Evolutionary conservation across 345 rosid genomes (phyloP), one percentile per base, ranked within the genome.

Genomic region (Hibiscus trionum): DNA sequence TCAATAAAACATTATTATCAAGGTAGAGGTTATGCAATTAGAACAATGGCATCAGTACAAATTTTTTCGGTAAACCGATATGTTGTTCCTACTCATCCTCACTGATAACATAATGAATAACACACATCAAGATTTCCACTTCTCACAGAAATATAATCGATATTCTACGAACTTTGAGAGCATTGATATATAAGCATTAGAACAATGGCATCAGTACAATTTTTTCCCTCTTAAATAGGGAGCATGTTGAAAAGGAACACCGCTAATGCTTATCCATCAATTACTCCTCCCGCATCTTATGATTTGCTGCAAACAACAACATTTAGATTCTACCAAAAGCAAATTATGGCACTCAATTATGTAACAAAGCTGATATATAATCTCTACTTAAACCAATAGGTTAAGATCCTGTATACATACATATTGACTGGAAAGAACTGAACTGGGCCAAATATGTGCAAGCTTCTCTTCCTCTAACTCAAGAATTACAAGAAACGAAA

Each of bases 401-500:
- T 35, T 35, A 56, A 68, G 70, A 74, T 63, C 68, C 58, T 49
- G 73, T 73, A 76, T 74, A 58, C 53, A 77, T 35, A 19, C 55
- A 76, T 16, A 72, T 68, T 33, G 55, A 11, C 55, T 65, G 46
- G 55, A 21, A 55, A 49, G 72, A 55, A 24, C 50, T 14, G 31
- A 14, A 16, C 47, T 44, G 47, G 14, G 27, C 14, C 44, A 63
- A 39, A 63, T 56, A 73, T 44, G 71, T 26, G 58, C 60, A 66
- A 75, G 65, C 62, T 74, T 73, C 53, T 76, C 69, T n/a, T 42
- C 59, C 37, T 26, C 64, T 16, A 65, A 50, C 50, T 55, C 52
- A 73, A 65, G 44, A 66, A 52, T 37, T 16, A 74, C 50, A 67
- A 59, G 66, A 29, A 19, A 71, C 75, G 19, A 16, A 50, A 16